Evolutionary conservation across 2,329 filamentous ascomycete genomes (phyloP).

Genomic region (Incumbomyces lentus): DNA sequence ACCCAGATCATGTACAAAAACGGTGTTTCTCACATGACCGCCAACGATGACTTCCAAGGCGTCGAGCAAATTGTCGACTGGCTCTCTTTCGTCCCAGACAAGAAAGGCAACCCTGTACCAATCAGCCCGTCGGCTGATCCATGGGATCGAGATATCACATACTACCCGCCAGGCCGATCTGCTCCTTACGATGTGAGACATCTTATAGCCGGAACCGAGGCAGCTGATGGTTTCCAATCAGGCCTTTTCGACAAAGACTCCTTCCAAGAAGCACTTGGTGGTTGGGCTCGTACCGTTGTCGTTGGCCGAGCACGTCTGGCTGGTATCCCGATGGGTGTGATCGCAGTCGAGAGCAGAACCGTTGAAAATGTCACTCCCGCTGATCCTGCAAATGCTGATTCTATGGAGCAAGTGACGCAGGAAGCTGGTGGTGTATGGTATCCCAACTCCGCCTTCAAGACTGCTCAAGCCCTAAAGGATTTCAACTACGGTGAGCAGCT

Average conservation of each 20-base stretch:
- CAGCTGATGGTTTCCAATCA: slow-evolving; percentile 73
- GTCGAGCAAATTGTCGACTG: slow-evolving; percentile 96
- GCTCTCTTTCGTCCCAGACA: slow-evolving; percentile 95
- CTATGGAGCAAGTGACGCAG: slow-evolving; percentile 85
- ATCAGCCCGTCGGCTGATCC: slow-evolving; percentile 73
- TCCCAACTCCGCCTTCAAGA: slow-evolving; percentile 99
- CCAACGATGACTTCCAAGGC: slow-evolving; percentile 93
- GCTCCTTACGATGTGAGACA: slow-evolving; percentile 86
- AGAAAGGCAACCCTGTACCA: slow-evolving; percentile 86
- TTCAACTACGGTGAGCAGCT: slow-evolving; percentile 99
- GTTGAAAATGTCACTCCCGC: slow-evolving; percentile 96
- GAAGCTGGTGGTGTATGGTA: slow-evolving; percentile 99
- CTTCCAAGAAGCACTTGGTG: slow-evolving; percentile 90
- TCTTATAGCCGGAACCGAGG: slow-evolving; percentile 80
- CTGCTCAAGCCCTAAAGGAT: slow-evolving; percentile 93
- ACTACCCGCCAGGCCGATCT: slow-evolving; percentile 61
- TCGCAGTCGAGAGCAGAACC: slow-evolving; percentile 87
- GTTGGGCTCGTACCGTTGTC: slow-evolving; percentile 94
- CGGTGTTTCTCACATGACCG: slow-evolving; percentile 98
- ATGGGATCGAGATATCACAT: slow-evolving; percentile 89
- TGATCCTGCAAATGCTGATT: slow-evolving; percentile 95
- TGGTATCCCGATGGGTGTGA: slow-evolving; percentile 96
- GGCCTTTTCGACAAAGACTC: slow-evolving; percentile 96
- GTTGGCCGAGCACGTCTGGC: slow-evolving; percentile 91
- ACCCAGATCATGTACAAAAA: slow-evolving; percentile 99